These are phyloP conservation scores for Echinosophora koreensis DNA, from an alignment of 306 rosid species.

Conservation along the genomic window DNA sequence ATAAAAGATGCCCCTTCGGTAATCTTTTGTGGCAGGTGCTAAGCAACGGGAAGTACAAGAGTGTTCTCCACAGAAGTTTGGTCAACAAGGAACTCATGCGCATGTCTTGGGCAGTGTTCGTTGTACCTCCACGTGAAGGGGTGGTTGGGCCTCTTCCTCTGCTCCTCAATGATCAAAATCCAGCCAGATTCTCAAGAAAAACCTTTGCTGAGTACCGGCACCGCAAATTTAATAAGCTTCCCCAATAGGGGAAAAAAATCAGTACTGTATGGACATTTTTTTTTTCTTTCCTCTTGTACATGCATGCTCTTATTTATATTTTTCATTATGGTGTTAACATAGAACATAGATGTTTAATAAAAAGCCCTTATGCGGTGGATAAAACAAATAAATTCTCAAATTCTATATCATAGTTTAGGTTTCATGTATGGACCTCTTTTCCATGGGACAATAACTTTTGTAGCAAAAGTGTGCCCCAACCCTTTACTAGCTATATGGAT, in stretches of 20 bases:
- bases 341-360: too few relatives aligned
- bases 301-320: too few relatives aligned
- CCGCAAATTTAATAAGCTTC: constrained; percentile 73
- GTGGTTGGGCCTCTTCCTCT: constrained; percentile 61
- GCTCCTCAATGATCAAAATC: constrained; percentile 56
- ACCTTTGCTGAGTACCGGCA: constrained; percentile 64
- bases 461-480: too few relatives aligned
- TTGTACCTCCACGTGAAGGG: constrained; percentile 56
- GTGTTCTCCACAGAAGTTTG: constrained; percentile 73
- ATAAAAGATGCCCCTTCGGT: background rate
- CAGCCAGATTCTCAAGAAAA: constrained; percentile 65
- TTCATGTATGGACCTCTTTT: too few relatives aligned
- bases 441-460: too few relatives aligned
- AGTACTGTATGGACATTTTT: background rate
- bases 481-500: too few relatives aligned
- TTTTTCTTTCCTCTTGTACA: too few relatives aligned
- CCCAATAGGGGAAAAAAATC: constrained; percentile 40
- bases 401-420: too few relatives aligned
- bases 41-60: constrained; percentile 74
- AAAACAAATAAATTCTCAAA: too few relatives aligned
- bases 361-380: too few relatives aligned
- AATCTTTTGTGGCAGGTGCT: constrained; percentile 48
- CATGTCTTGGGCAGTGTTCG: constrained; percentile 77
- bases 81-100: constrained; percentile 67
- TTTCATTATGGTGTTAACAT: too few relatives aligned